Evolutionary conservation across 2,329 filamentous ascomycete species (phyloP).

Genomic region (Amauroascus verrucosus): DNA sequence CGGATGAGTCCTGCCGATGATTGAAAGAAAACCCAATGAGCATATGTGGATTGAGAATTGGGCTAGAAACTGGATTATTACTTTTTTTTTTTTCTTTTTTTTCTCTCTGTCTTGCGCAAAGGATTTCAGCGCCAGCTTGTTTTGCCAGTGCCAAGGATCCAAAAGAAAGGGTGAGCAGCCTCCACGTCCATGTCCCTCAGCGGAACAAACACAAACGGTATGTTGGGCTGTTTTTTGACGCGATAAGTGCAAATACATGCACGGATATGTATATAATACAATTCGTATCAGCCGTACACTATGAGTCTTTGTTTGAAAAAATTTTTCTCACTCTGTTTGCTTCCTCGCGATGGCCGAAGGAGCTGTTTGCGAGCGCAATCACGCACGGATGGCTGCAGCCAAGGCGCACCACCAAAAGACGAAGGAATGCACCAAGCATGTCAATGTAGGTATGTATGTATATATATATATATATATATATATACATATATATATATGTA

Average conservation of each 20-base stretch:
- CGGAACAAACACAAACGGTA: background rate
- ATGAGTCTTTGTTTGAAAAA: too few relatives aligned
- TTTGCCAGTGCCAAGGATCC: background rate
- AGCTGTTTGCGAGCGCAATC: background rate
- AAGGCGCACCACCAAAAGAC: background rate
- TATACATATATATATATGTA: too few relatives aligned
- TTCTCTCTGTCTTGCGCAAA: too few relatives aligned
- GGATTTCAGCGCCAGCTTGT: background rate
- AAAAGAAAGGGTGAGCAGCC: background rate
- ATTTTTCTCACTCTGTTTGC: too few relatives aligned
- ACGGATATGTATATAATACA: too few relatives aligned
- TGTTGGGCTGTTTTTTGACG: background rate
- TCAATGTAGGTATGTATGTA: too few relatives aligned
- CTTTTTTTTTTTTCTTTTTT: background rate
- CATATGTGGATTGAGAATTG: background rate
- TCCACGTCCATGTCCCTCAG: background rate
- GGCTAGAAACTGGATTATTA: slow-evolving; percentile 1
- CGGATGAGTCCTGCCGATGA: background rate
- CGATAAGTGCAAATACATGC: too few relatives aligned
- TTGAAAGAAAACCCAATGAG: background rate
- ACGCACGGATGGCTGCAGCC: background rate
- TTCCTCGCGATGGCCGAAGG: too few relatives aligned
- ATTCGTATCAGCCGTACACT: too few relatives aligned
- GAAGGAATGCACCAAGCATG: too few relatives aligned
- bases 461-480: too few relatives aligned